phyloP scores from a whole-genome alignment of 345 rosid species.

The Eucalyptus marginata region DNA sequence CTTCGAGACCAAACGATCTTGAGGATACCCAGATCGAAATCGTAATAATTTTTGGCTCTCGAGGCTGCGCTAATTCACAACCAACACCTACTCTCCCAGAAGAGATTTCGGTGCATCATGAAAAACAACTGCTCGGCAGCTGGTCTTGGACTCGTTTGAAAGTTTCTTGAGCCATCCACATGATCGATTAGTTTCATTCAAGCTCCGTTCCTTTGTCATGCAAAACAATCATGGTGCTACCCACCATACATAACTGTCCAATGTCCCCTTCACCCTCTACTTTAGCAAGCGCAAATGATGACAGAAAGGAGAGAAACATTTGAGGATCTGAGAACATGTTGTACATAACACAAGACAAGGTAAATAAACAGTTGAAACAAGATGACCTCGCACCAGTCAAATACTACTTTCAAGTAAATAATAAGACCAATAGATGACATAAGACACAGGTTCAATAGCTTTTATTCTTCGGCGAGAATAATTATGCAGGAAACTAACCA shows the following conservation, averaged over 20 bases:
- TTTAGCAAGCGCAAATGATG: neutral
- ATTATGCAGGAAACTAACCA: neutral
- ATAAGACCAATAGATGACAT: neutral
- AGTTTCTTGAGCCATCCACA: neutral
- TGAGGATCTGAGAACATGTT: neutral
- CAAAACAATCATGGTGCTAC: neutral
- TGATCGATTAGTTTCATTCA: neutral
- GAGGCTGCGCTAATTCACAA: neutral
- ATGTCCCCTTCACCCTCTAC: neutral
- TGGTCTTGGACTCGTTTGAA: neutral
- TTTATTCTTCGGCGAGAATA: neutral
- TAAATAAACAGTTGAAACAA: neutral
- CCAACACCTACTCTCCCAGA: neutral
- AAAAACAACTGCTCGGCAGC: neutral
- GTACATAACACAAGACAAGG: neutral
- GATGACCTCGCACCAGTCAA: neutral
- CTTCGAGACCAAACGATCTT: neutral
- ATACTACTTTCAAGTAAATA: neutral
- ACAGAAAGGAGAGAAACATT: neutral
- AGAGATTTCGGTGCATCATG: neutral
- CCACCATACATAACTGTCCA: neutral
- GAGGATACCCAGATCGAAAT: neutral
- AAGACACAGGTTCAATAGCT: neutral
- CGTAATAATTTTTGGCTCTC: neutral
- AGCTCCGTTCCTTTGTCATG: neutral